Evolutionary conservation across 1,284 basidiomycete species (phyloP).

Genomic region (Lentinula novae-zelandiae): DNA sequence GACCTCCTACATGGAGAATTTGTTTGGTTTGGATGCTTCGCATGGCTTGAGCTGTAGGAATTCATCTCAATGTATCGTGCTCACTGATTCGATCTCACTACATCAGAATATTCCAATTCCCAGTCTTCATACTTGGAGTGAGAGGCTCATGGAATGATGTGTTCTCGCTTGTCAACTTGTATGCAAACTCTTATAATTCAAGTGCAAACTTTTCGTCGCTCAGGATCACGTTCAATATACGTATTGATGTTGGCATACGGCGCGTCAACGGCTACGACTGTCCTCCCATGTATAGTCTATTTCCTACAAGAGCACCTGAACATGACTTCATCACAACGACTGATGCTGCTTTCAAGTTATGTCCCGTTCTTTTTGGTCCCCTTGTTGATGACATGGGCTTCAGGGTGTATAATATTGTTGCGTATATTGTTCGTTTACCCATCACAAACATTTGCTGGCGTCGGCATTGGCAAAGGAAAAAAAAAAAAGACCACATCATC

Average conservation of each 20-base stretch:
- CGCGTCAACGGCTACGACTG: conserved; percentile 75
- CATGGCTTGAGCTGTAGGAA: conserved; percentile 54
- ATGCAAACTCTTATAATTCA: background rate
- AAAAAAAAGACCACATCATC: no score
- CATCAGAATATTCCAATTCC: conserved; percentile 68
- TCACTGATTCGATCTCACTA: no score
- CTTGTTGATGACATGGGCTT: conserved; percentile 69
- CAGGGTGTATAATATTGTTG: conserved; percentile 25
- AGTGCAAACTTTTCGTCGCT: conserved; percentile 3
- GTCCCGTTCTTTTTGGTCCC: conserved; percentile 76
- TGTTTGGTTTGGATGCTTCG: conserved; percentile 68
- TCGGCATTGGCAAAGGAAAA: no score
- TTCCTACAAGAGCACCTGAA: conserved; percentile 44
- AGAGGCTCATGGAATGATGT: conserved; percentile 63
- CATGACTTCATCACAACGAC: conserved; percentile 40
- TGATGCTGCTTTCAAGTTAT: conserved; percentile 67
- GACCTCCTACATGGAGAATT: conserved; percentile 31
- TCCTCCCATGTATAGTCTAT: conserved; percentile 64
- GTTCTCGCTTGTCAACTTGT: conserved; percentile 16
- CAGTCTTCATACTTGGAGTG: conserved; percentile 69
- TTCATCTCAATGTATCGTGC: no score
- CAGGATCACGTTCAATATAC: conserved; percentile 47
- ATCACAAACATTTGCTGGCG: no score
- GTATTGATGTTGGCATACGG: conserved; percentile 67
- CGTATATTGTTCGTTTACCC: background rate